phyloP scores from a whole-genome alignment of 2,329 filamentous ascomycete genomes.

The Gyromitra esculenta region DNA sequence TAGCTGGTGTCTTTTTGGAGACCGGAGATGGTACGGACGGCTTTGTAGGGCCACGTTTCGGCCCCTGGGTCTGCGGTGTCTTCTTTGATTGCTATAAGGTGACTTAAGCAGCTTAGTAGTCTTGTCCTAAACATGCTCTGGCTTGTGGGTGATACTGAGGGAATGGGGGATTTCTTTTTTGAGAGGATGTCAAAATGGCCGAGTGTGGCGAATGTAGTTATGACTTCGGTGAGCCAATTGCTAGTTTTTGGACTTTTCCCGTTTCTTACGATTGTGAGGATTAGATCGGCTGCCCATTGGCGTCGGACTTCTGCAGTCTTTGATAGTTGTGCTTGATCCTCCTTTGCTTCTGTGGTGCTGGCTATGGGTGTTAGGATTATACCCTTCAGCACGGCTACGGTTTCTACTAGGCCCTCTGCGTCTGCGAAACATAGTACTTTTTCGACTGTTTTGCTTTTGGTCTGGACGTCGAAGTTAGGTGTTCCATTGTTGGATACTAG shows the following conservation, averaged over 20 bases:
- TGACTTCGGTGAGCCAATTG: slow-evolving; percentile 51
- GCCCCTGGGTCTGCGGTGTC: neutral
- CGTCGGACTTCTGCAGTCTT: slow-evolving; percentile 54
- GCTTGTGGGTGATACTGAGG: slow-evolving; percentile 48
- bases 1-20: slow-evolving; percentile 32
- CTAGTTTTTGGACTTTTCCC: slow-evolving; percentile 53
- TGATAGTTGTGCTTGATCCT: slow-evolving; percentile 41
- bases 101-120: slow-evolving; percentile 55
- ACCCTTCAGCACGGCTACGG: slow-evolving; percentile 52
- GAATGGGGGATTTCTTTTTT: slow-evolving; percentile 21
- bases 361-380: slow-evolving; percentile 47
- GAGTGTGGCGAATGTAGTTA: slow-evolving; percentile 55
- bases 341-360: slow-evolving; percentile 25
- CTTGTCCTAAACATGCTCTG: slow-evolving; percentile 55
- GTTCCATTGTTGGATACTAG: slow-evolving; percentile 54
- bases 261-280: slow-evolving; percentile 55
- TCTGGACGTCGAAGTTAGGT: slow-evolving; percentile 81
- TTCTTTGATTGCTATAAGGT: slow-evolving; percentile 49
- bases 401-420: slow-evolving; percentile 63
- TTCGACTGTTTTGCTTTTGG: slow-evolving; percentile 85
- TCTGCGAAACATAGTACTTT: slow-evolving; percentile 72
- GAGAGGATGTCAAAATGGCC: slow-evolving; percentile 55
- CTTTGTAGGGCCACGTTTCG: slow-evolving; percentile 55
- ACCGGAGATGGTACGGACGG: slow-evolving; percentile 52
- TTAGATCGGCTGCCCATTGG: slow-evolving; percentile 57